Conservation (phyloP, 2,329 filamentous ascomycete genomes). For the Exophiala alcalophila region DNA sequence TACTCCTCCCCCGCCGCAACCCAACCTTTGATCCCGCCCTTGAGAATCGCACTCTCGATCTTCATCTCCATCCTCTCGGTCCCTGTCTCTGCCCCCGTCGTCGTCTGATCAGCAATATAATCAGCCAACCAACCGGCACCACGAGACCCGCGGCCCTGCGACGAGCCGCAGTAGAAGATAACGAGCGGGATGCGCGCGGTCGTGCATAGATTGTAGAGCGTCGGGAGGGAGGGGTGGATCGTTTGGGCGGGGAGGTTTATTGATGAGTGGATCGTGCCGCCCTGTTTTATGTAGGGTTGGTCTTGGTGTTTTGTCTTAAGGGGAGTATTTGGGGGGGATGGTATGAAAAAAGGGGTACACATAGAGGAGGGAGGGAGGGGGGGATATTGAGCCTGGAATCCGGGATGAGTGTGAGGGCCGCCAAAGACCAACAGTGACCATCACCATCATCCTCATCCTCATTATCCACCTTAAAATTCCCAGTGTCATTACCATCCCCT, state of each 20-base stretch:
- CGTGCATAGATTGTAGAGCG: constrained; percentile 36
- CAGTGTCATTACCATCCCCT: too few species aligned
- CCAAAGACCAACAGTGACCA: too few species aligned
- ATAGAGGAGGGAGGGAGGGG: background rate
- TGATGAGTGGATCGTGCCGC: constrained; percentile 59
- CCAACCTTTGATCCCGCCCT: constrained; percentile 37
- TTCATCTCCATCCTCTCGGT: background rate
- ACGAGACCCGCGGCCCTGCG: constrained; percentile 53
- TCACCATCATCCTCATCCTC: too few species aligned
- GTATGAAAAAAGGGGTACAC: background rate
- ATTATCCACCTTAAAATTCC: too few species aligned
- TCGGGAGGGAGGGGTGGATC: constrained; percentile 39
- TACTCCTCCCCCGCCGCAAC: constrained; percentile 32
- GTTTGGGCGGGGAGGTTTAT: constrained; percentile 48
- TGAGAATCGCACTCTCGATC: constrained; percentile 28
- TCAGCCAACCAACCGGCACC: constrained; percentile 57
- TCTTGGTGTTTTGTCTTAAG: background rate
- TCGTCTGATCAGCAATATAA: constrained; percentile 42
- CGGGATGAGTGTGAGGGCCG: too few species aligned
- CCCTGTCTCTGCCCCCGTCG: background rate
- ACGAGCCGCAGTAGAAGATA: constrained; percentile 50
- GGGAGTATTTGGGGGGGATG: background rate
- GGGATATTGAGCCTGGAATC: background rate
- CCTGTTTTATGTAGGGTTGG: constrained; percentile 39
- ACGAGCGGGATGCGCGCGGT: constrained; percentile 35